Percentiles rank a stretch among this genome's conserved stretches.
Conservation (phyloP, 2,329 filamentous ascomycete species). For the Fusarium nisikadoi region DNA sequence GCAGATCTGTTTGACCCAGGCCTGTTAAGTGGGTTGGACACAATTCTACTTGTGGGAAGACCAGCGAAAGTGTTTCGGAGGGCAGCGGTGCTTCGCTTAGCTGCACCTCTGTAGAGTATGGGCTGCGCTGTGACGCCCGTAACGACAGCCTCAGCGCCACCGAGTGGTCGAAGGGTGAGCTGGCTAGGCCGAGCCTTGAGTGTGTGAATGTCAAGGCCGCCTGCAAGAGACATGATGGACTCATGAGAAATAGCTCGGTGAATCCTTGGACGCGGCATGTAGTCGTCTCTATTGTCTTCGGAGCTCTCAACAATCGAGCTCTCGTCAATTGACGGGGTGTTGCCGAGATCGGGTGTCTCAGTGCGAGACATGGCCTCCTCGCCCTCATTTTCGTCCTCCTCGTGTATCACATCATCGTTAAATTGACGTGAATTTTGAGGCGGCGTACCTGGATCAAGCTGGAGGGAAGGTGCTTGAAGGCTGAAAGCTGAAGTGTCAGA, state of each 20-base stretch:
- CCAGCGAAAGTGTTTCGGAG: constrained; percentile 66
- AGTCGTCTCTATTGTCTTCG: constrained; percentile 49
- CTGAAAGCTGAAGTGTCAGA: constrained; percentile 67
- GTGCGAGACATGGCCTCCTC: constrained; percentile 34
- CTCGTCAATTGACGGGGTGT: constrained; percentile 49
- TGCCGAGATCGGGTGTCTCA: constrained; percentile 41
- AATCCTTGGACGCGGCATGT: constrained; percentile 58
- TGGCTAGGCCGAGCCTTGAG: constrained; percentile 81
- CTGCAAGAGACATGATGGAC: constrained; percentile 86
- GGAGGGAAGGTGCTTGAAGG: constrained; percentile 53
- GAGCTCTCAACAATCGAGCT: constrained; percentile 49
- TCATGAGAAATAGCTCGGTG: constrained; percentile 82
- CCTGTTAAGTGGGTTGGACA: constrained; percentile 48
- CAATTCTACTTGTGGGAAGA: constrained; percentile 49
- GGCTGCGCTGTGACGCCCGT: constrained; percentile 69
- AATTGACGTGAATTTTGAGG: constrained; percentile 37
- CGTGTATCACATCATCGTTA: constrained; percentile 49
- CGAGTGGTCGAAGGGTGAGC: constrained; percentile 67
- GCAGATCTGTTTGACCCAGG: constrained; percentile 32
- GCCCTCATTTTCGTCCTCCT: constrained; percentile 52
- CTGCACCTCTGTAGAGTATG: constrained; percentile 60
- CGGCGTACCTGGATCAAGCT: constrained; percentile 50
- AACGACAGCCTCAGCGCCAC: constrained; percentile 65
- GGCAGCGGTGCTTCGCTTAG: constrained; percentile 63
- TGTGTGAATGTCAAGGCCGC: constrained; percentile 90